Base-by-base conservation (phyloP, 2,329 filamentous ascomycete genomes). In the Neonectria ditissima region DNA sequence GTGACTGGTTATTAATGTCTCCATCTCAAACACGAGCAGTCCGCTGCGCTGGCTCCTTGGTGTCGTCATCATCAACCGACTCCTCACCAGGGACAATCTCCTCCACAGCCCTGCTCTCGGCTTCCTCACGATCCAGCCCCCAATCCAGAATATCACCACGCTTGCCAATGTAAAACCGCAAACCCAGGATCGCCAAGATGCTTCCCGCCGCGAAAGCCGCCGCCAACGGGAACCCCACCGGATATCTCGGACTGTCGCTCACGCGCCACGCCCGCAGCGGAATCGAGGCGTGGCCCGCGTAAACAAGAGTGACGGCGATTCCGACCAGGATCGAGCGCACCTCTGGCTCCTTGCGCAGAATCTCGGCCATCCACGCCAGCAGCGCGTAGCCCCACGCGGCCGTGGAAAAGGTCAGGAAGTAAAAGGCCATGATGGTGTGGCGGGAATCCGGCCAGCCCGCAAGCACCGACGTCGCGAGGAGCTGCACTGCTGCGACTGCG, bases 401-500 rank as follows among this genome's bases (percentile, higher is more conserved):
- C 7, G 77, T 76, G 2, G 72, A 69, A 34, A 76, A 80, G 0
- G 77, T 77, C 8, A 80, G 61, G n/a, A 81, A 71, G 67, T 77
- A 80, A 14, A 76, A 77, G 0, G 70, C 66, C 73, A 80, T 76
- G 62, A 80, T 68, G 0, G 62, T 62, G 3, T 47, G 32, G 55
- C 62, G 70, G 2, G 69, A 72, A 24, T 54, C 44, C 1, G 69
- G 69, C 69, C 69, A 72, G 1, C 66, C 56, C 1, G 68, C 55
- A 0, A 72, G 75, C 16, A 77, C 76, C 1, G 75, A 67, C 0
- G 75, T 78, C 0, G 78, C 77, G 2, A 73, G 60, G 8, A 80
- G 62, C 13, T 78, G 73, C 6, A 79, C 48, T 8, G 79, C 74
- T 1, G 80, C 84, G 1, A 82, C 83, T 51, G 84, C 81, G 8